Conservation (phyloP, 352 stramenopile species). For the Pythium rishiriense region DNA sequence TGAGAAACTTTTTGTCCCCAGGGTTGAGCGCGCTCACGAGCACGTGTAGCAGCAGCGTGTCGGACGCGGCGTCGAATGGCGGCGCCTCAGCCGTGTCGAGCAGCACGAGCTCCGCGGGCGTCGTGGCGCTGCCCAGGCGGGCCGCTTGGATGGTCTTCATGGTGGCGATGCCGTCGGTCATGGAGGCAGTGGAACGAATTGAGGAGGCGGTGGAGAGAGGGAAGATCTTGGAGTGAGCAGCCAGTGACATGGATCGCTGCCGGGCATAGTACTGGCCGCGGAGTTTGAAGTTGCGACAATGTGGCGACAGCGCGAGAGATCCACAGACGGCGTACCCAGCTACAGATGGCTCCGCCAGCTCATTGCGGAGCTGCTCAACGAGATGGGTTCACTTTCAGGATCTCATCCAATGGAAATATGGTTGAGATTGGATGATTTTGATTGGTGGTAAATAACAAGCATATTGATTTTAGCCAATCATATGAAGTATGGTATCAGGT, state of each 20-base stretch:
- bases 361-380: neutral
- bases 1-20: slow-evolving; percentile 34
- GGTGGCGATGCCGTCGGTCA: neutral
- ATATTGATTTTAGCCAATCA: neutral
- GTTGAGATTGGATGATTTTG: neutral
- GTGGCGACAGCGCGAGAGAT: neutral
- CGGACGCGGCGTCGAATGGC: neutral
- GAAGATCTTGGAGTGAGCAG: neutral
- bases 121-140: neutral
- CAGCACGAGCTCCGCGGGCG: neutral
- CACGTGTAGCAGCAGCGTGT: slow-evolving; percentile 32
- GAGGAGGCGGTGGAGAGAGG: neutral
- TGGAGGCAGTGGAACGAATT: too few species aligned
- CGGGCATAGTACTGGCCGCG: neutral
- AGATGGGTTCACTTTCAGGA: neutral
- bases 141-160: slow-evolving; percentile 18
- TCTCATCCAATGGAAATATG: neutral
- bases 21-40: slow-evolving; percentile 32
- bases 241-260: neutral
- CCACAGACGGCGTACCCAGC: neutral
- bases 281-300: neutral
- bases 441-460: neutral
- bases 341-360: neutral
- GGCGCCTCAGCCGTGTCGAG: neutral
- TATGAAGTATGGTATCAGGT: neutral